Conservation (phyloP, 164 flowering plant genomes). For the Tetracentron sinense region DNA sequence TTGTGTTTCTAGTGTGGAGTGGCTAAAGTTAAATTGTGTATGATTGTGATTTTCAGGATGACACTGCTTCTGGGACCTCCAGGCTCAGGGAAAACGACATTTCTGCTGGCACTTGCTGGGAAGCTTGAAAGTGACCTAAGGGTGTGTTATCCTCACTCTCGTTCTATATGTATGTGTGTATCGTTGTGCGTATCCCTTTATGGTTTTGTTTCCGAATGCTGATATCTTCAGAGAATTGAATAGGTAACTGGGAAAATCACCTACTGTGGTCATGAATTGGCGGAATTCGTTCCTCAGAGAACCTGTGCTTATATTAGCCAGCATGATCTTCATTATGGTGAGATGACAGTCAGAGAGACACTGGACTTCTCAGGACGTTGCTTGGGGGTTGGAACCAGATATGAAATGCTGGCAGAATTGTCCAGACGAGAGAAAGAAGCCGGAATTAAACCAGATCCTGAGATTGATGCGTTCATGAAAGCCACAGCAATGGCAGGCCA, state of each 20-base stretch:
- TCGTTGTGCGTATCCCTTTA: background rate
- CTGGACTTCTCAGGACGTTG: slow-evolving; percentile 61
- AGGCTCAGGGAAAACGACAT: slow-evolving; percentile 42
- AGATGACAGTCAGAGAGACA: slow-evolving; percentile 63
- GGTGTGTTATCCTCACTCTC: slow-evolving; percentile 19
- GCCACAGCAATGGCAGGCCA: slow-evolving; percentile 58
- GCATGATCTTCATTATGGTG: slow-evolving; percentile 54
- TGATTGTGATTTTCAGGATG: slow-evolving; percentile 21
- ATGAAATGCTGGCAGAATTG: slow-evolving; percentile 47
- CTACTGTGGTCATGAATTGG: slow-evolving; percentile 51
- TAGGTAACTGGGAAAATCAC: slow-evolving; percentile 48
- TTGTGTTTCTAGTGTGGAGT: background rate
- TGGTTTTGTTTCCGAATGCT: background rate
- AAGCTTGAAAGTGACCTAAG: slow-evolving; percentile 26
- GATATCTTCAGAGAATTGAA: background rate
- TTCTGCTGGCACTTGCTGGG: slow-evolving; percentile 28
- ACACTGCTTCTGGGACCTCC: slow-evolving; percentile 27
- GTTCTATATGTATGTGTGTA: background rate
- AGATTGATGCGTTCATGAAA: slow-evolving; percentile 63
- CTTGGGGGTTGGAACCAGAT: slow-evolving; percentile 61
- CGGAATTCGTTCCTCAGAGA: slow-evolving; percentile 48
- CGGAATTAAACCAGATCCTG: slow-evolving; percentile 62
- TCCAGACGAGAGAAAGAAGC: slow-evolving; percentile 49
- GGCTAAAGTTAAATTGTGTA: background rate
- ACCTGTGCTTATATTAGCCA: slow-evolving; percentile 56